Evolutionary conservation across 257 asterid genomes (phyloP), one percentile per base, ranked within the genome.

Genomic region (Przewalskia tangutica): DNA sequence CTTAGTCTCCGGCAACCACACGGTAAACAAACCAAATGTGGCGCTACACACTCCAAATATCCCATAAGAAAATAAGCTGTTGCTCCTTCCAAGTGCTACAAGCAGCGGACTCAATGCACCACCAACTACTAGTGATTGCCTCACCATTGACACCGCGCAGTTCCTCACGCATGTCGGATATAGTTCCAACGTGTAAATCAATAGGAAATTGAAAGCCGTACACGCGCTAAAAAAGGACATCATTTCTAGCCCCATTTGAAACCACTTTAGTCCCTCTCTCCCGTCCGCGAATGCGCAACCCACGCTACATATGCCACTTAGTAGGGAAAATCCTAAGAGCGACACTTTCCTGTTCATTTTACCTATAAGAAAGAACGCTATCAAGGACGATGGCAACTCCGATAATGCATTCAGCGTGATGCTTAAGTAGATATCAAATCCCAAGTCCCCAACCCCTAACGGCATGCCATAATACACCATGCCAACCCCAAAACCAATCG

Each of bases 401-500:
- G 89, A 79, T 0, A 88, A 1, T 0, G 97, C 98, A 60, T 92
- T 94, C 0, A 91, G n/a, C 0, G 93, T 81, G 18, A 90, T 92
- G 70, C 95, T 93, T n/a, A 87, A 34, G 77, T 93, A 94, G 3
- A 92, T 80, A 81, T 90, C 77, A 2, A 91, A 42, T 0, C 89
- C 82, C 2, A 94, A 63, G 20, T 81, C 88, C 0, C 91, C 90
- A 0, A 92, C 86, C 4, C 95, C 97, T 18, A 94, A 81, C 0
- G 97, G 98, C 90, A 93, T 91, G 5, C 98, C 97, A 78, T 91
- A 94, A 73, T 94, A 94, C 8, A 87, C 88, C 70, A 90, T 51
- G 0, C 97, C 97, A 0, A 75, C 60, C 0, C 98, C 97, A 11
- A 92, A 87, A 4, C 88, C 97, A 2, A 87, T 88, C 60, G 79